Conservation (phyloP, 345 rosid genomes). For the Erysimum cheiranthoides region DNA sequence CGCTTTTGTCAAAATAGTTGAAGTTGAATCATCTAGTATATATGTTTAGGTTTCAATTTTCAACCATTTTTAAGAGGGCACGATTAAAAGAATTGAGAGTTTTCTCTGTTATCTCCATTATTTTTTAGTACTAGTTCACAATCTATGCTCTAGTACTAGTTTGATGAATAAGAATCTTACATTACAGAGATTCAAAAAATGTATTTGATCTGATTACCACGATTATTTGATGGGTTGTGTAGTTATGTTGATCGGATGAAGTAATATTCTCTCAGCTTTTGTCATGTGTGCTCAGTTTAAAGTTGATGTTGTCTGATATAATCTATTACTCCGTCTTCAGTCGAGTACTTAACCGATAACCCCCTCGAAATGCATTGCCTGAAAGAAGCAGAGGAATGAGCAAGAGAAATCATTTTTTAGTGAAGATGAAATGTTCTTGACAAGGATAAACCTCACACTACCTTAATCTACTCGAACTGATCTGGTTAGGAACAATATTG, state of each 20-base stretch:
- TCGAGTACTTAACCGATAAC: constrained; percentile 76
- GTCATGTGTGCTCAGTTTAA: constrained; percentile 45
- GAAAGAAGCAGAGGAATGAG: constrained; percentile 31
- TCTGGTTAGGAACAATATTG: constrained; percentile 74
- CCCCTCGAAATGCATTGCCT: constrained; percentile 86
- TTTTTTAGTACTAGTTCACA: too few relatives aligned
- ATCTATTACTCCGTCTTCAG: constrained; percentile 67
- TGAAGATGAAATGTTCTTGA: constrained; percentile 1
- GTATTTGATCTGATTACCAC: constrained; percentile 3
- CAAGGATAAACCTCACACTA: constrained; percentile 31
- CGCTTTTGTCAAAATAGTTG: neutral
- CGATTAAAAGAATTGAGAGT: too few relatives aligned
- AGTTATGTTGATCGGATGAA: neutral
- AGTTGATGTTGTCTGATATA: constrained; percentile 58
- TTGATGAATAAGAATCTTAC: too few relatives aligned
- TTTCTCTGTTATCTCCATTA: too few relatives aligned
- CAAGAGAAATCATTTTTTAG: neutral
- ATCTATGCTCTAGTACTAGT: too few relatives aligned
- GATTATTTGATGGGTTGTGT: constrained; percentile 7
- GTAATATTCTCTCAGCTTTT: constrained; percentile 14
- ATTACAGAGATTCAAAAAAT: neutral
- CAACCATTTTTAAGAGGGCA: neutral
- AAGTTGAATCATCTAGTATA: neutral
- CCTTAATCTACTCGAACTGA: constrained; percentile 91
- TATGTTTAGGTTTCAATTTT: neutral